These are phyloP conservation scores for Ulota crispa DNA, from an alignment of 225 moss, liverwort and hornwort genomes.

Conservation along the genomic window DNA sequence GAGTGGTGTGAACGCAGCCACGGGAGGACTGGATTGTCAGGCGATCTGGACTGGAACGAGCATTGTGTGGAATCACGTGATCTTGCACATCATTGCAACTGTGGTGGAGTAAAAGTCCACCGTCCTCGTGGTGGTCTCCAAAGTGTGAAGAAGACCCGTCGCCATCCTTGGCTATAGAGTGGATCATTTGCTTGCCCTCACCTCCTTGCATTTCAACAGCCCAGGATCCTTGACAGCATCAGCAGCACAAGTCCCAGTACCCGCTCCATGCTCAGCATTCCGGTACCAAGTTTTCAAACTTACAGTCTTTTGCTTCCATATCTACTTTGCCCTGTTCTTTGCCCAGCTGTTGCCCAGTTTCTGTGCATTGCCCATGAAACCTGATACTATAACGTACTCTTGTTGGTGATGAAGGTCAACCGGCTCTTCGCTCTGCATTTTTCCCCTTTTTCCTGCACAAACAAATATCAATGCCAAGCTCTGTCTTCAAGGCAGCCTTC, in stretches of 20 bases:
- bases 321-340: background rate
- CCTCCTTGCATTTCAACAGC: slow-evolving; percentile 6
- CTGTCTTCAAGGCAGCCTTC: background rate
- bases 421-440: background rate
- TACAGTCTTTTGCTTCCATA: background rate
- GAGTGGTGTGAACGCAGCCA: slow-evolving; percentile 28
- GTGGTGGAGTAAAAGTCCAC: slow-evolving; percentile 50
- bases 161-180: slow-evolving; percentile 6
- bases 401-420: slow-evolving; percentile 13
- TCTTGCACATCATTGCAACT: slow-evolving; percentile 49
- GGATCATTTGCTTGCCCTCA: slow-evolving; percentile 15
- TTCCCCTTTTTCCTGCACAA: background rate
- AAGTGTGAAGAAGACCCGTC: slow-evolving; percentile 44
- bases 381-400: slow-evolving; percentile 20
- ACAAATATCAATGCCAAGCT: background rate
- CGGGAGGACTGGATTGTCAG: slow-evolving; percentile 32
- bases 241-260: background rate
- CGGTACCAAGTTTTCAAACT: background rate
- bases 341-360: background rate
- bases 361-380: slow-evolving; percentile 4
- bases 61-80: slow-evolving; percentile 52
- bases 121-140: slow-evolving; percentile 37
- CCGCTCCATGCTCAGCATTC: background rate
- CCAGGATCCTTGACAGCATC: background rate
- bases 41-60: slow-evolving; percentile 51